These are phyloP conservation scores for Aspergillus niger DNA, from an alignment of 2,329 filamentous ascomycete genomes.

Conservation along the genomic window DNA sequence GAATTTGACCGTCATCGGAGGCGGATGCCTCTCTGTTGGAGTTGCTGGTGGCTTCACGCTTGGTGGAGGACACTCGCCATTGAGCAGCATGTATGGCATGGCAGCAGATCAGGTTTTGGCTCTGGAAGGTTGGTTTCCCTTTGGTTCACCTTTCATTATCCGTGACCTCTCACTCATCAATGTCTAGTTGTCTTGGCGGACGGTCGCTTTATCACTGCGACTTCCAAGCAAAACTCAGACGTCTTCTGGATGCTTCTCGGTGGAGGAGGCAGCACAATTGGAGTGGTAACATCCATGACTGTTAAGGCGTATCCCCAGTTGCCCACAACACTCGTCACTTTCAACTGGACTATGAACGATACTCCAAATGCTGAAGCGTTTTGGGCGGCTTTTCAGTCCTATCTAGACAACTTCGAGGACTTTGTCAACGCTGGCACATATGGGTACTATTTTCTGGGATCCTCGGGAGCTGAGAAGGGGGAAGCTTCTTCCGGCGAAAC, in stretches of 20 bases:
- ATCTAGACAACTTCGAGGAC: constrained; percentile 23
- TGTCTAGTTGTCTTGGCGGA: constrained; percentile 19
- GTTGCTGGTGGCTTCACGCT: constrained; percentile 47
- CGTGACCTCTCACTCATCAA: neutral
- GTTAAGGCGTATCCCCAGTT: constrained; percentile 22
- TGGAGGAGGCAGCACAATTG: constrained; percentile 57
- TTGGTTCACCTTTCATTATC: neutral
- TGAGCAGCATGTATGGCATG: constrained; percentile 54
- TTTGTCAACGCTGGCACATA: constrained; percentile 27
- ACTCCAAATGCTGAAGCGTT: constrained; percentile 20
- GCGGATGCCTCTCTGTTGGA: constrained; percentile 56
- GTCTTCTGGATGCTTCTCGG: constrained; percentile 56
- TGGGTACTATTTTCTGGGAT: constrained; percentile 27
- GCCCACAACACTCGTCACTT: constrained; percentile 25
- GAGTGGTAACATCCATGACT: constrained; percentile 46
- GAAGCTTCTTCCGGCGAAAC: constrained; percentile 21
- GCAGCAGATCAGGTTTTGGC: constrained; percentile 59
- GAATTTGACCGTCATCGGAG: constrained; percentile 55
- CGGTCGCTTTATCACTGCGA: constrained; percentile 25
- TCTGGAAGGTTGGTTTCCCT: constrained; percentile 37
- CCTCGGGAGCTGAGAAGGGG: constrained; percentile 15
- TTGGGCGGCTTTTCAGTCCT: constrained; percentile 21
- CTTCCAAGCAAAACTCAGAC: constrained; percentile 33
- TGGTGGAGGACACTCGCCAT: constrained; percentile 47
- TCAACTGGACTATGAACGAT: constrained; percentile 25